Evolutionary conservation across 1,284 basidiomycete genomes (phyloP), one percentile per base, ranked within the genome.

Genomic region (Volvariella surrecta): DNA sequence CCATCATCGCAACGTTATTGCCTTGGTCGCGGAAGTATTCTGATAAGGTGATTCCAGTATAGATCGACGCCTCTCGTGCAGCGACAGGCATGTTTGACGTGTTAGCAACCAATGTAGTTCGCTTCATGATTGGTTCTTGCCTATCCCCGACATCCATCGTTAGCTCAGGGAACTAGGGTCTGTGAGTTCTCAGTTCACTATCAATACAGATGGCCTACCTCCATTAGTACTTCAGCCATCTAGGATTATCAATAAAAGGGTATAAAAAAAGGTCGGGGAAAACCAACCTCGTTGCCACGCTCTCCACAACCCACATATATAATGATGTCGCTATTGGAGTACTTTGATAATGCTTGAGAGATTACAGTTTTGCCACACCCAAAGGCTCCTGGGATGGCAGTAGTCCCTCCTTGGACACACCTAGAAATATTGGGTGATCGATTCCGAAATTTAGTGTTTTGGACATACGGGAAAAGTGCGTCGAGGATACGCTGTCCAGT

Each of bases 61-160:
- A 99, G 63, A 99, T 99, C 37, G 95, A 98, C 3, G 96, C 96
- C 70, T 99, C 96, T 59, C 96, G 91, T 31, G 96, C 96, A 30
- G 96, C 96, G 57, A 99, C 96, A 54, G 96, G 96, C 96, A 99
- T 99, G 72, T 99, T 99, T 46, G 95, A 98, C 1, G 96, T 99
- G 66, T 99, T 99, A 54, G 96, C 96, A 48, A 99, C 95, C 28
- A 99, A 81, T 2, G 95, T 94, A 1, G 96, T 99, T 50, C 96
- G 94, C 68, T 99, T 99, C 96, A 99, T 99, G 74, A 99, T 99
- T 32, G 96, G 96, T 64, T 98, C 95, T 77, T 97, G 86, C 46
- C 92, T 89, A 55, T 91, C 83, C 32, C 80, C 85, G 47, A 91
- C 69, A 48, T 91, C 90, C 78, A 98, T 88, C 1, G 88, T 92